Conservation (phyloP, 1,284 basidiomycete species). For the Pseudozyma tsukubaensis region DNA sequence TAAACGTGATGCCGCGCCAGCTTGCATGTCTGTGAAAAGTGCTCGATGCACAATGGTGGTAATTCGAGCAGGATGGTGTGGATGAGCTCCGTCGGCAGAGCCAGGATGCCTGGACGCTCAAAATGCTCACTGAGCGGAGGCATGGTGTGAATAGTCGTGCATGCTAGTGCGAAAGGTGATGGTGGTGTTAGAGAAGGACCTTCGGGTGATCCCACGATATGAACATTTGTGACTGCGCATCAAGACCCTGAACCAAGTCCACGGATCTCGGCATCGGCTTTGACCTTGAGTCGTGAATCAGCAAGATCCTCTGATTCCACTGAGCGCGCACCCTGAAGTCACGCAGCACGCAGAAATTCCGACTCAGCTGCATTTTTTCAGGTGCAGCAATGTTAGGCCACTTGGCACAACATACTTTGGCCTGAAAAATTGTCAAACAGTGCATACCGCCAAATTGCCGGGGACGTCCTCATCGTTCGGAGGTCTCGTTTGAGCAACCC, state of each 20-base stretch:
- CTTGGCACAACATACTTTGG: too few species aligned
- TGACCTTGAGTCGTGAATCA: conserved; percentile 6
- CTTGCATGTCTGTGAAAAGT: conserved; percentile 46
- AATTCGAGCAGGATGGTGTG: conserved; percentile 33
- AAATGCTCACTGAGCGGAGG: conserved; percentile 4
- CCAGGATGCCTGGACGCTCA: conserved; percentile 16
- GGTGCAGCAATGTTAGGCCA: conserved; percentile 4
- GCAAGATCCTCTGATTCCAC: background rate
- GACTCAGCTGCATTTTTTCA: conserved; percentile 11
- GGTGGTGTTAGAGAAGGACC: background rate
- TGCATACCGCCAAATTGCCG: too few species aligned
- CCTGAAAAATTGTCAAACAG: too few species aligned
- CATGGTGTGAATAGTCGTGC: background rate
- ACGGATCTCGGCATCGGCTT: conserved; percentile 6
- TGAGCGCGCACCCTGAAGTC: conserved; percentile 15
- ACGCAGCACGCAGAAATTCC: conserved; percentile 7
- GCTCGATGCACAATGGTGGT: conserved; percentile 43
- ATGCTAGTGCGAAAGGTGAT: background rate
- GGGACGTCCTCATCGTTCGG: too few species aligned
- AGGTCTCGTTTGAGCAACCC: too few species aligned
- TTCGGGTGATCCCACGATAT: too few species aligned
- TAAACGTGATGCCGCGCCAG: conserved; percentile 40
- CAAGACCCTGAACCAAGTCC: conserved; percentile 10
- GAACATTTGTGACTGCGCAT: conserved; percentile 4
- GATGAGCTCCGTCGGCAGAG: conserved; percentile 40